Base-by-base conservation (phyloP, 2,329 filamentous ascomycete species). In the Exutisphaerella laricina region DNA sequence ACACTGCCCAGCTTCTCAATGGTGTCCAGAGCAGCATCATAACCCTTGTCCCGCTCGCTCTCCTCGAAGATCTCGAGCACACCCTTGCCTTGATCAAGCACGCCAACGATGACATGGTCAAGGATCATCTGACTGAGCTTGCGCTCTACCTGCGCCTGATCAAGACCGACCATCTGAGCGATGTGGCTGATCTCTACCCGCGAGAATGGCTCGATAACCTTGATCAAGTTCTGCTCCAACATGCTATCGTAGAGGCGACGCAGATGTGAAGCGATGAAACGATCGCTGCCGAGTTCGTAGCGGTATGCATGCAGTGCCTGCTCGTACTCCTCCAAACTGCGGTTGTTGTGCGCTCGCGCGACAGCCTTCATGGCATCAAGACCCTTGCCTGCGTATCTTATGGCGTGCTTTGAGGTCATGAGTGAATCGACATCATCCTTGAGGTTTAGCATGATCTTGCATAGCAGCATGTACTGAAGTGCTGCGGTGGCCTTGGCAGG, bases 101-200 rank as follows among this genome's bases (percentile, higher is more conserved):
- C 92, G 46, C 94, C 92, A 56, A 96, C 88, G 62, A 98, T 97
- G 60, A 97, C 88, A 75, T 96, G 96, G 73, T 98, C 92, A 46
- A 98, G 77, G 62, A 98, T 98, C 94, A 98, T 98, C 76, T 98
- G 94, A 33, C 87, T 94, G 51, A 98, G 77, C 77, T 98, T 98
- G 58, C 89, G 82, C 79, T 98, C 94, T 47, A 98, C 92, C 72
- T 97, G 90, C 67, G 88, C 84, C 18, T 87, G 94, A 66, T 97
- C 92, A 50, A 98, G 76, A 28, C 90, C 89, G 39, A 98, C 92
- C 84, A 97, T 94, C 74, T 92, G 88, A 56, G 92, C 90, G 59
- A 98, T 88, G 66, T 98, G 92, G 58, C 84, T 85, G 59, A 98
- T 94, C 71, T 98, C 92, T 41, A 98, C 92, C 50, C 89, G 81